A percentile compares a stretch with the other conserved stretches of the same genome.
Conservation (phyloP, 768 basidiomycete species). For the Suillus lakei region DNA sequence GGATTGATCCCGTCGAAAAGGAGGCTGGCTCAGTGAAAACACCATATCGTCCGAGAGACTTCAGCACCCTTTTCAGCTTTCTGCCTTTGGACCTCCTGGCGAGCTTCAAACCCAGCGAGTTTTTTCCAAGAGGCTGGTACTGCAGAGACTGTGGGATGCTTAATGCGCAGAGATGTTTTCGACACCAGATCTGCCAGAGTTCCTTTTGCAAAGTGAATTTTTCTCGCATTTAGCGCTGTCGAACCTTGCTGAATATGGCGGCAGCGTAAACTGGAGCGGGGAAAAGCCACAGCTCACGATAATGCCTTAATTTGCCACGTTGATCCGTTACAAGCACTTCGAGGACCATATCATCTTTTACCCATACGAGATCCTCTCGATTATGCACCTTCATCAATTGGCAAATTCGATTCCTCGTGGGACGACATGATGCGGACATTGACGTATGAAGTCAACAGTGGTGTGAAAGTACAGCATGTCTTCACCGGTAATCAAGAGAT, state of each 20-base stretch:
- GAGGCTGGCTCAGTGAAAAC: slow-evolving; percentile 17
- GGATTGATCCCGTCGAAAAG: slow-evolving; percentile 22
- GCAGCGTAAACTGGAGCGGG: not conserved
- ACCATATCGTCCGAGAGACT: slow-evolving; percentile 27
- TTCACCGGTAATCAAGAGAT: slow-evolving; percentile 51
- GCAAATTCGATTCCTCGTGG: slow-evolving; percentile 24
- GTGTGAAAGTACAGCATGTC: slow-evolving; percentile 43
- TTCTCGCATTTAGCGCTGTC: not conserved
- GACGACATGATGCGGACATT: slow-evolving; percentile 36
- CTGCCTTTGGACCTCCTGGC: slow-evolving; percentile 37
- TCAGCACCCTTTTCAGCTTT: slow-evolving; percentile 32
- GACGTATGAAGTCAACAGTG: slow-evolving; percentile 24
- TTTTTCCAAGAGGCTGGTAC: slow-evolving; percentile 53
- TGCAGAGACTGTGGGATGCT: slow-evolving; percentile 53
- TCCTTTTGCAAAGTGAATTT: slow-evolving; percentile 43
- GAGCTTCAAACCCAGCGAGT: slow-evolving; percentile 33
- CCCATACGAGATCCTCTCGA: slow-evolving; percentile 23
- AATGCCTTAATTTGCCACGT: slow-evolving; percentile 17
- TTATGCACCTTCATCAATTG: slow-evolving; percentile 22
- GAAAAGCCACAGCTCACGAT: slow-evolving; percentile 16
- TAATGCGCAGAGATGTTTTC: slow-evolving; percentile 49
- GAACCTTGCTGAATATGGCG: slow-evolving; percentile 16
- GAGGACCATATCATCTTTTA: slow-evolving; percentile 19
- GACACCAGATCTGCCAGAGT: slow-evolving; percentile 52
- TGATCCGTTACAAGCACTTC: slow-evolving; percentile 28